Evolutionary conservation across 331 rosid genomes (phyloP).

Genomic region (Saraca asoca): DNA sequence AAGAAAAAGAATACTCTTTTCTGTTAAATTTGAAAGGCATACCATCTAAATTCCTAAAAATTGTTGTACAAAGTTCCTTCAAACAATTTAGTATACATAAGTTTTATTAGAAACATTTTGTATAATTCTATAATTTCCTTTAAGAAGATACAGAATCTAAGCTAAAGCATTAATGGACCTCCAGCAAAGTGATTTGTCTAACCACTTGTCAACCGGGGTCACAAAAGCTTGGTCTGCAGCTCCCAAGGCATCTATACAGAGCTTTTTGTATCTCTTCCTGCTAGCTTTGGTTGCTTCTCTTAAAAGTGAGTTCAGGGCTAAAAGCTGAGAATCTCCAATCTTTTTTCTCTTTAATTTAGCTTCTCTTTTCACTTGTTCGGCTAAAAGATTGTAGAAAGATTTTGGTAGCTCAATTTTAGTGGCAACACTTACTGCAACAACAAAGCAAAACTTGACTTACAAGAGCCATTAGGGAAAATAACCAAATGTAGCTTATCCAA

Average conservation of each 20-base stretch:
- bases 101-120: slow-evolving; percentile 46
- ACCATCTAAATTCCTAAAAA: too few relatives aligned
- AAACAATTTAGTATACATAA: too few relatives aligned
- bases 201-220: slow-evolving; percentile 79
- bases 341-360: slow-evolving; percentile 81
- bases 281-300: slow-evolving; percentile 86
- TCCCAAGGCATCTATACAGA: slow-evolving; percentile 75
- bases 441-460: slow-evolving; percentile 87
- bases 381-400: slow-evolving; percentile 72
- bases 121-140: slow-evolving; percentile 51
- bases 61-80: too few relatives aligned
- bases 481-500: slow-evolving; percentile 34
- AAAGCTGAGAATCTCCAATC: slow-evolving; percentile 87
- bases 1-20: too few relatives aligned
- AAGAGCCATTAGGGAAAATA: too few relatives aligned
- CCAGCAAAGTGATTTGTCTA: slow-evolving; percentile 84
- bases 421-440: slow-evolving; percentile 82
- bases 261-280: slow-evolving; percentile 64
- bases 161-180: slow-evolving; percentile 67
- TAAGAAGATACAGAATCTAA: slow-evolving; percentile 53
- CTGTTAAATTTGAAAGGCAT: too few relatives aligned
- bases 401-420: slow-evolving; percentile 83
- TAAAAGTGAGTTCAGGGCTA: slow-evolving; percentile 72
- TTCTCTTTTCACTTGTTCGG: slow-evolving; percentile 80
- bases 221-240: slow-evolving; percentile 85